Evolutionary conservation across 2,329 filamentous ascomycete species (phyloP).

Genomic region (Phialemonium atrogriseum): DNA sequence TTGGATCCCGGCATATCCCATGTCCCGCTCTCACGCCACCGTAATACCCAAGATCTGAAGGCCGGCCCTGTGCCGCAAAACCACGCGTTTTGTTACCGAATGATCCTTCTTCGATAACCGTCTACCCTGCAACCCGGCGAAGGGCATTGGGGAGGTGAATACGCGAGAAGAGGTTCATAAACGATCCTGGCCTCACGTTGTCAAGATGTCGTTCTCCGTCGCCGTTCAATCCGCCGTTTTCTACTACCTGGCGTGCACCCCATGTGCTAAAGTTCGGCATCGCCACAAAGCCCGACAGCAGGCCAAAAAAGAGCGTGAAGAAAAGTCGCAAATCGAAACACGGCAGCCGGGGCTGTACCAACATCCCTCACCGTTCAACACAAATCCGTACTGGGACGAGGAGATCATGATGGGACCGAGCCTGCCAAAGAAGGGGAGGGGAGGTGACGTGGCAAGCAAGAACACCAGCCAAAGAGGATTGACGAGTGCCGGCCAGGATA

Average conservation of each 20-base stretch:
- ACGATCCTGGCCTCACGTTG: not conserved
- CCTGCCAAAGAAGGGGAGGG: conserved; percentile 52
- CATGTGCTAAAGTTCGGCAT: conserved; percentile 64
- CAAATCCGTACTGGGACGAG: conserved; percentile 81
- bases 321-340: conserved; percentile 55
- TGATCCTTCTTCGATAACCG: too few species aligned
- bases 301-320: conserved; percentile 58
- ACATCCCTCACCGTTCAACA: conserved; percentile 75
- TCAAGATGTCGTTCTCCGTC: conserved; percentile 43
- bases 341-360: conserved; percentile 67
- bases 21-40: too few species aligned
- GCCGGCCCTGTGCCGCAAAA: too few species aligned
- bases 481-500: conserved; percentile 49
- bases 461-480: conserved; percentile 52
- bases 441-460: conserved; percentile 35
- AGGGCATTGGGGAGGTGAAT: too few species aligned
- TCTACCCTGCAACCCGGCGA: too few species aligned
- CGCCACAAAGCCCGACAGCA: conserved; percentile 63
- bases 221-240: conserved; percentile 70
- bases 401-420: conserved; percentile 78
- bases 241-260: conserved; percentile 69
- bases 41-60: too few species aligned
- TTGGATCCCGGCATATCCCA: too few species aligned
- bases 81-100: too few species aligned
- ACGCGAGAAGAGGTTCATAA: too few species aligned